phyloP scores from a whole-genome alignment of 257 asterid species.

The Jaltomata sinuosa region DNA sequence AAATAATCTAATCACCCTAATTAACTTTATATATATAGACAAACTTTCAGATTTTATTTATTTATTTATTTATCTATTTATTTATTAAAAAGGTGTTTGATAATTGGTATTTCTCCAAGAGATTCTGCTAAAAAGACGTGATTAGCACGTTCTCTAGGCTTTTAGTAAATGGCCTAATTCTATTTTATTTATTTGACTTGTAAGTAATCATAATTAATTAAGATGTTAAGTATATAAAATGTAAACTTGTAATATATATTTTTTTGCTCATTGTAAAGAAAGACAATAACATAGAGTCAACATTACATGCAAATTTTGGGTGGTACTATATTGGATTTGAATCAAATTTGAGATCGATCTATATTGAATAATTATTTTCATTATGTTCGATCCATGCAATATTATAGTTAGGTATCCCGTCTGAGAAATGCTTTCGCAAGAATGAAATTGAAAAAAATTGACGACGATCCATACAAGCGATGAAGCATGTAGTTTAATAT shows the following conservation, averaged over 20 bases:
- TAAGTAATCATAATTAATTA: background rate
- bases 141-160: background rate
- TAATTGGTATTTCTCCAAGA: background rate
- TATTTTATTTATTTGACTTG: background rate
- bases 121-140: background rate
- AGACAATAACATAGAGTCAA: background rate
- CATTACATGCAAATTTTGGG: background rate
- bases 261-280: background rate
- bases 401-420: too few species aligned
- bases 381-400: background rate
- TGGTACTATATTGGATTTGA: too few species aligned
- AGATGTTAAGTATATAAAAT: background rate
- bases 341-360: too few species aligned
- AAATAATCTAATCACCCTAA: background rate
- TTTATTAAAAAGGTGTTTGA: background rate
- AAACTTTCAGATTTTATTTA: too few species aligned
- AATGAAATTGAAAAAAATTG: background rate
- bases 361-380: background rate
- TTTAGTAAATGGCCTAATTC: background rate
- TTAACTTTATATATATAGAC: background rate
- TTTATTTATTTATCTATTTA: too few species aligned
- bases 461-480: too few species aligned
- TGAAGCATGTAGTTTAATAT: too few species aligned
- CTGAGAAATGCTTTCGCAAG: too few species aligned
- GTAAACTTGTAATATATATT: background rate